Evolutionary conservation across 148 eudicot species (phyloP), one percentile per base, ranked within the genome.

Genomic region (Vaccinium macrocarpon): DNA sequence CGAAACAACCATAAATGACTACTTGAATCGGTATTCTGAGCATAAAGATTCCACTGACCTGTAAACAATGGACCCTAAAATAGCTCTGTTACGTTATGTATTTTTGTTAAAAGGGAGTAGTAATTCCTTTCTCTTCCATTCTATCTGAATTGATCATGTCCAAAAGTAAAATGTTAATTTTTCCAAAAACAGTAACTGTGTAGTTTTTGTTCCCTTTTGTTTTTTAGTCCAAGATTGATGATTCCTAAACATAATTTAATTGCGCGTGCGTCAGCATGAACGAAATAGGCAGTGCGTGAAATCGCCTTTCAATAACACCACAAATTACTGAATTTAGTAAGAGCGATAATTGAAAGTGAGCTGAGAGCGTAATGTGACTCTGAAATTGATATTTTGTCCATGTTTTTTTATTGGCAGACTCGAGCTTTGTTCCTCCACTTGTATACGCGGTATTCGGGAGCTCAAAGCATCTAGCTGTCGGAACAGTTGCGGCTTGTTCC

Each of bases 391-490:
- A 5, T 8, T 19, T 3, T 73, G 2, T 75, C 18, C 13, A 0
- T 1, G 0, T 1, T 4, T 50, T 49, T 23, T 1, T 6, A 9
- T 12, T 15, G 62, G 83, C 91, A 96, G 99, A 96, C 88, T 96
- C 98, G 48, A 93, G 97, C 86, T 96, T 94, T 82, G 97, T 96
- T 16, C 99, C 98, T 46, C 93, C 99, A 29, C 85, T 96, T 1
- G 84, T 96, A 11, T 96, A 96, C 55, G 91, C 95, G 0, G 77
- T 94, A 0, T 92, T 94, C 27, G 99, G 99, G 48, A 96, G 94
- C 82, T 96, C 98, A 5, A 92, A 91, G 86, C 91, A 91, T 73
- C 76, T 96, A 56, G 95, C 95, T 0, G 98, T 96, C 4, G 98
- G 99, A 82, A 94, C 97, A 1, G 95, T 93, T 35, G 99, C 99